Evolutionary conservation across 805 yeast genomes (phyloP).

Genomic region (Limtongia smithiae): DNA sequence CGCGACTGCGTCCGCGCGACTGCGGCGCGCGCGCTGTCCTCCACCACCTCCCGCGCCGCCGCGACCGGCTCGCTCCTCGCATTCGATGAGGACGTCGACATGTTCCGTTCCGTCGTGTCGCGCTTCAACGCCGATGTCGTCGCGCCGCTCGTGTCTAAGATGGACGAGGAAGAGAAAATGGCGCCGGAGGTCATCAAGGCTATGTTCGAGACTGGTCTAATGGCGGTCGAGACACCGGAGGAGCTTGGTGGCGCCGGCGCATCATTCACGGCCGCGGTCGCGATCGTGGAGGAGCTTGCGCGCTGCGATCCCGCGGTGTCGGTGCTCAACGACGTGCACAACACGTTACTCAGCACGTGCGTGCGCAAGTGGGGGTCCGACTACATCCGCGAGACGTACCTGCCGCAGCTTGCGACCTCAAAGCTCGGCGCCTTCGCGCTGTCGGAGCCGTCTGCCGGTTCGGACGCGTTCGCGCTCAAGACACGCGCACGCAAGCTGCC

Average conservation of each 20-base stretch:
- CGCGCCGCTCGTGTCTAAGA: conserved; percentile 40
- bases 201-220: conserved; percentile 42
- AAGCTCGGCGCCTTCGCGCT: conserved; percentile 42
- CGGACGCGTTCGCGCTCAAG: conserved; percentile 45
- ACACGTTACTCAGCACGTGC: conserved; percentile 44
- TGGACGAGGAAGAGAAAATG: conserved; percentile 42
- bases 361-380: conserved; percentile 42
- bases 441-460: conserved; percentile 43
- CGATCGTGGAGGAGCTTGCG: conserved; percentile 46
- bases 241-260: conserved; percentile 47
- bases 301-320: conserved; percentile 45
- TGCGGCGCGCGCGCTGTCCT: not conserved
- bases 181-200: conserved; percentile 35
- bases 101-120: conserved; percentile 43
- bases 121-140: conserved; percentile 42
- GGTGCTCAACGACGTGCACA: conserved; percentile 46
- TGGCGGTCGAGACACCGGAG: conserved; percentile 49
- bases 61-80: conserved; percentile 13
- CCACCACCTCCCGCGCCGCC: not conserved
- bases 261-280: conserved; percentile 44
- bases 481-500: conserved; percentile 40
- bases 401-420: conserved; percentile 40
- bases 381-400: conserved; percentile 39
- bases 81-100: conserved; percentile 43
- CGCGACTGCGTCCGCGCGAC: not conserved